Percentiles rank a stretch among this genome's conserved stretches.
These are phyloP conservation scores for Cystofilobasidium macerans DNA, from an alignment of 768 basidiomycete genomes.

Conservation along the genomic window DNA sequence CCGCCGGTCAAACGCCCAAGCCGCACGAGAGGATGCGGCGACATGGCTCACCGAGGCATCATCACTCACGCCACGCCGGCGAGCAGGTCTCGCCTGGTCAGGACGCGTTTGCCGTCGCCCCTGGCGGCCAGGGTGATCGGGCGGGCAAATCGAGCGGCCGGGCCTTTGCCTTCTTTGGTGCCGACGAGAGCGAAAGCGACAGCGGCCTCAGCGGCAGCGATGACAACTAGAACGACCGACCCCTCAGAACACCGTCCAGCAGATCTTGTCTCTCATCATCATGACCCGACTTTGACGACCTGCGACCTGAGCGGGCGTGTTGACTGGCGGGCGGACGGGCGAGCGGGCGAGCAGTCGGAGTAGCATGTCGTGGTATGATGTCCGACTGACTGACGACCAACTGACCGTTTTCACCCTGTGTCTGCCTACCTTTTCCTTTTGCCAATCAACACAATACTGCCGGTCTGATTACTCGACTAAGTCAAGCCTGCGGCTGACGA, in stretches of 20 bases:
- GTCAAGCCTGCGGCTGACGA: too few relatives aligned
- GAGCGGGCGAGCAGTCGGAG: too few relatives aligned
- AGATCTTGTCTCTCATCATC: neutral
- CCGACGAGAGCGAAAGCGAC: slow-evolving; percentile 13
- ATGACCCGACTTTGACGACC: too few relatives aligned
- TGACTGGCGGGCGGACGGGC: too few relatives aligned
- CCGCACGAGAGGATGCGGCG: slow-evolving; percentile 10
- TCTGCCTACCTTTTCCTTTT: too few relatives aligned
- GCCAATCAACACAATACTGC: too few relatives aligned
- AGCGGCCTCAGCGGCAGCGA: slow-evolving; percentile 16
- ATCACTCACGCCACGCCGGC: neutral
- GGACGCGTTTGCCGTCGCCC: neutral
- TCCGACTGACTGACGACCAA: too few relatives aligned
- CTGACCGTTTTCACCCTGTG: too few relatives aligned
- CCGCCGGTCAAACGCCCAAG: neutral
- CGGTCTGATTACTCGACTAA: too few relatives aligned
- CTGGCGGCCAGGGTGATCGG: neutral
- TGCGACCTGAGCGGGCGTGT: too few relatives aligned
- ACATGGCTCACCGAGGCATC: neutral
- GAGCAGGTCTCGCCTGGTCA: neutral
- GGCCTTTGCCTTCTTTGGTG: slow-evolving; percentile 25
- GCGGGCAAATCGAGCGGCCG: neutral
- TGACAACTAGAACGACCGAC: neutral
- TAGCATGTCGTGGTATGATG: too few relatives aligned
- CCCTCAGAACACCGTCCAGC: neutral